phyloP scores from a whole-genome alignment of 495 filamentous ascomycete species.

The Xanthoparmelia taractica region DNA sequence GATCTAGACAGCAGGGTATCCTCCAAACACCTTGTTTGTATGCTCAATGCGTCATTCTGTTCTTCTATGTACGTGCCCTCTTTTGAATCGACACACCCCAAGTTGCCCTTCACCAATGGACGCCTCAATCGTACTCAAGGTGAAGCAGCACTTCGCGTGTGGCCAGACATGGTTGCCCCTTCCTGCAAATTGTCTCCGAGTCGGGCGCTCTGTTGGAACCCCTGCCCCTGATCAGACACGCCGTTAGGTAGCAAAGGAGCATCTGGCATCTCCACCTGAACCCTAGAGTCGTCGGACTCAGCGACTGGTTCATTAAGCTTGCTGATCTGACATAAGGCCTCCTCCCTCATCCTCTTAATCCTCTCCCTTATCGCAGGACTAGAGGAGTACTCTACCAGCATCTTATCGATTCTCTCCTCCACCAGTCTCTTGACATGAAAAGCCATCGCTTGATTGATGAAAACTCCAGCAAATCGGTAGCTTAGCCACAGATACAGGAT shows the following conservation, averaged over 20 bases:
- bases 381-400: slow-evolving; percentile 50
- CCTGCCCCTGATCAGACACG: background rate
- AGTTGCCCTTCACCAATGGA: background rate
- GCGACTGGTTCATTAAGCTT: slow-evolving; percentile 8
- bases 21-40: background rate
- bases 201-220: background rate
- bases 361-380: slow-evolving; percentile 39
- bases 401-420: slow-evolving; percentile 66
- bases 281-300: slow-evolving; percentile 4
- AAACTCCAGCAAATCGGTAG: slow-evolving; percentile 65
- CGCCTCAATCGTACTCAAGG: background rate
- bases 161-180: background rate
- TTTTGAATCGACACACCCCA: background rate
- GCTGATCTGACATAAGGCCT: slow-evolving; percentile 19
- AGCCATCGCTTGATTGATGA: slow-evolving; percentile 67
- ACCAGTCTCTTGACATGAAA: slow-evolving; percentile 72
- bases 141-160: background rate
- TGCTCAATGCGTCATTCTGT: background rate
- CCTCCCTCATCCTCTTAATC: slow-evolving; percentile 19
- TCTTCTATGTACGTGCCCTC: background rate
- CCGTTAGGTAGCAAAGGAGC: background rate
- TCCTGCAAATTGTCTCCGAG: background rate
- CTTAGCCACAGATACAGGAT: slow-evolving; percentile 85
- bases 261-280: slow-evolving; percentile 3
- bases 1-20: background rate